phyloP scores from a whole-genome alignment of 805 yeast genomes.

The Schizosaccharomyces japonicus region DNA sequence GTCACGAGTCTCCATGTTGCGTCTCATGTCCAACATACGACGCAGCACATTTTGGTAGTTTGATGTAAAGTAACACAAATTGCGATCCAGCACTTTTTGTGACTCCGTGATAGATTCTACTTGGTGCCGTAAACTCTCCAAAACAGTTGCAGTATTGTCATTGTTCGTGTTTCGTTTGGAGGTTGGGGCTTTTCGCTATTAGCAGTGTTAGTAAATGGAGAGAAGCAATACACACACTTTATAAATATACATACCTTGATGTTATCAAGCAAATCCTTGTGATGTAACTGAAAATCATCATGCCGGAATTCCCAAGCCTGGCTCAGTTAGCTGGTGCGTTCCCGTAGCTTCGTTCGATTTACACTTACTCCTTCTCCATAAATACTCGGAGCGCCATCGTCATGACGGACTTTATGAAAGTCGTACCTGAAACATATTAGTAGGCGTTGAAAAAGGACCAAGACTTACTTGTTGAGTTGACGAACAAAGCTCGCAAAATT shows the following conservation, averaged over 20 bases:
- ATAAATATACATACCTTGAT: constrained; percentile 27
- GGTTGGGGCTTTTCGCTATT: constrained; percentile 13
- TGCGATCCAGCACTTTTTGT: neutral
- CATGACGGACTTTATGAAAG: constrained; percentile 82
- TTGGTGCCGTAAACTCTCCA: constrained; percentile 9
- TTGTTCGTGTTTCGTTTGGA: constrained; percentile 10
- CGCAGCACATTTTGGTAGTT: constrained; percentile 2
- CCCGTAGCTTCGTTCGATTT: too few species aligned
- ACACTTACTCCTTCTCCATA: constrained; percentile 32
- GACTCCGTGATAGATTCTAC: constrained; percentile 9
- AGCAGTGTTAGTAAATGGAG: neutral
- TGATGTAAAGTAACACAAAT: neutral
- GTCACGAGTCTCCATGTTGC: neutral
- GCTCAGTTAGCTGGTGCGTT: too few species aligned
- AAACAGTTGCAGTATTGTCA: constrained; percentile 7
- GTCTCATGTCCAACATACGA: neutral
- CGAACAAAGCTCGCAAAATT: constrained; percentile 89
- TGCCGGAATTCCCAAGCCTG: constrained; percentile 86
- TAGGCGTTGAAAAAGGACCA: neutral
- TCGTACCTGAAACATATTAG: constrained; percentile 27
- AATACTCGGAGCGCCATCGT: constrained; percentile 29
- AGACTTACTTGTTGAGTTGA: constrained; percentile 52
- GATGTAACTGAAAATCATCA: constrained; percentile 60
- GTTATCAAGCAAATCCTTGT: constrained; percentile 56
- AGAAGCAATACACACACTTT: neutral